Conservation (phyloP, 768 basidiomycete species). For the Lenzites betulinus region DNA sequence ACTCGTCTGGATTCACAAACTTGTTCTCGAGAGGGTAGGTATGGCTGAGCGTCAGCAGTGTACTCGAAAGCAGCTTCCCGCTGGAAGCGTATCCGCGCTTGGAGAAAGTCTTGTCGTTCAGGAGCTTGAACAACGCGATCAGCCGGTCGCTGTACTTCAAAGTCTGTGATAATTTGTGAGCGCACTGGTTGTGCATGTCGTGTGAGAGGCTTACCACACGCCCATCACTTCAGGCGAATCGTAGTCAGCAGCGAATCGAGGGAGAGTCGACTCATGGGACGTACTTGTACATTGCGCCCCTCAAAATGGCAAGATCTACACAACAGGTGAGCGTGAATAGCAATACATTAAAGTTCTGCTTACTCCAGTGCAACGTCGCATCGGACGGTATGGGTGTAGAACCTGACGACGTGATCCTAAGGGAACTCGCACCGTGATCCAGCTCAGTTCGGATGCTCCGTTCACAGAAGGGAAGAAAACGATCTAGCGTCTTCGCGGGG, state of each 20-base stretch:
- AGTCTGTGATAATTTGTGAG: constrained; percentile 41
- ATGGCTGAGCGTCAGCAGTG: constrained; percentile 73
- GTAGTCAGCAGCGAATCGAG: neutral
- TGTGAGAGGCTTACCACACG: constrained; percentile 47
- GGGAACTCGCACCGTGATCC: constrained; percentile 81
- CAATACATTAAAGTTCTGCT: constrained; percentile 26
- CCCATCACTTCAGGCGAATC: constrained; percentile 44
- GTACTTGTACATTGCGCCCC: constrained; percentile 81
- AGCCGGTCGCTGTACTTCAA: constrained; percentile 65
- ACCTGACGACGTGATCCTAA: constrained; percentile 64
- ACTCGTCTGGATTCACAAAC: constrained; percentile 78
- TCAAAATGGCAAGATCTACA: constrained; percentile 70
- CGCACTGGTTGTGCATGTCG: constrained; percentile 1
- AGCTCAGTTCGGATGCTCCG: constrained; percentile 73
- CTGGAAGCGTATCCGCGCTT: constrained; percentile 85
- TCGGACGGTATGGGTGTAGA: constrained; percentile 74
- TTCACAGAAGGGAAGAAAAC: constrained; percentile 75
- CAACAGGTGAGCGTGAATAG: neutral
- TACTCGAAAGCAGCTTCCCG: constrained; percentile 73
- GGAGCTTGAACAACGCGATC: constrained; percentile 57
- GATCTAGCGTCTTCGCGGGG: constrained; percentile 73
- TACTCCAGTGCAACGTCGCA: constrained; percentile 88
- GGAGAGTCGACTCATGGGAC: constrained; percentile 27
- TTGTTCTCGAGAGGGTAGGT: constrained; percentile 81
- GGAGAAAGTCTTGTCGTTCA: constrained; percentile 72